Conservation (phyloP, 192 early-diverging fungal genomes). For the Gamsiella multidivaricata region DNA sequence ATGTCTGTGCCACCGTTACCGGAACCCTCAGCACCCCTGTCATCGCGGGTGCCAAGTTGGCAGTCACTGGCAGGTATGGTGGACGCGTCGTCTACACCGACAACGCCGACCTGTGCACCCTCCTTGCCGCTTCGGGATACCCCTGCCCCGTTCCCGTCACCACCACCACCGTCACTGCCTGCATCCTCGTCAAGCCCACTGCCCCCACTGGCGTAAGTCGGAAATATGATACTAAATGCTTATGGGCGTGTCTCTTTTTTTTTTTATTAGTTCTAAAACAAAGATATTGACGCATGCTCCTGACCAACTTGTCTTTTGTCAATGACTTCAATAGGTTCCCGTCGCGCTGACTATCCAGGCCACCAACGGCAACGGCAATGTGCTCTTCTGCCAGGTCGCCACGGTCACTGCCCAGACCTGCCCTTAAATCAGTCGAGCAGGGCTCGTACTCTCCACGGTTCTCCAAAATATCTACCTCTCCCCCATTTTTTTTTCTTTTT, state of each 20-base stretch:
- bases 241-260: background rate
- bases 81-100: constrained; percentile 33
- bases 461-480: too few species aligned
- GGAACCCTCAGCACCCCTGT: constrained; percentile 45
- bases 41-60: constrained; percentile 12
- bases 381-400: constrained; percentile 32
- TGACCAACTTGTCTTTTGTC: too few species aligned
- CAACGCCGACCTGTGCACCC: constrained; percentile 16
- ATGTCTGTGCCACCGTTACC: constrained; percentile 35
- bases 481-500: too few species aligned
- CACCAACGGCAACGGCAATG: constrained; percentile 21
- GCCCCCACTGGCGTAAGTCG: constrained; percentile 28
- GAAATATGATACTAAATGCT: background rate
- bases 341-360: constrained; percentile 21
- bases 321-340: background rate
- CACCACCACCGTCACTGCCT: constrained; percentile 23
- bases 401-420: constrained; percentile 26
- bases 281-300: background rate
- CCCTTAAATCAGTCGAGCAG: too few species aligned
- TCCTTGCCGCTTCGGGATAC: constrained; percentile 3
- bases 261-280: background rate
- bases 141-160: constrained; percentile 24
- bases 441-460: too few species aligned
- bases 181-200: constrained; percentile 23
- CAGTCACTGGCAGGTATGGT: background rate